These are phyloP conservation scores for Candida pseudofarinosa DNA, from an alignment of 805 yeast species.

Conservation along the genomic window DNA sequence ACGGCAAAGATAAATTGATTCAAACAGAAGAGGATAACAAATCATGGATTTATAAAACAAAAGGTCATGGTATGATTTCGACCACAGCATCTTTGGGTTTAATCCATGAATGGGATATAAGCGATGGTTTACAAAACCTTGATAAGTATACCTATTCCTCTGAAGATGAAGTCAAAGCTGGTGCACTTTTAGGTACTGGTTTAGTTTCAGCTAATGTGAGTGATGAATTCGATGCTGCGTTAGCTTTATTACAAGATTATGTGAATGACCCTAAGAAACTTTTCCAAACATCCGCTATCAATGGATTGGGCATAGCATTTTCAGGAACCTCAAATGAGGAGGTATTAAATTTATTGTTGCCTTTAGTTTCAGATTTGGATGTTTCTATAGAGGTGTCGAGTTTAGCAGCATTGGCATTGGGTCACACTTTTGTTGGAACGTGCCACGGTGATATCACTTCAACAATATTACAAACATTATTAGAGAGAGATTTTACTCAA, in stretches of 20 bases:
- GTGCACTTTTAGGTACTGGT: slow-evolving; percentile 95
- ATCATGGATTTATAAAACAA: slow-evolving; percentile 88
- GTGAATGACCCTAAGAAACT: slow-evolving; percentile 59
- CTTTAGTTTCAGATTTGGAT: slow-evolving; percentile 75
- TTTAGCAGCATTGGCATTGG: slow-evolving; percentile 85
- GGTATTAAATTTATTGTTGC: slow-evolving; percentile 69
- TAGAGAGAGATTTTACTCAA: slow-evolving; percentile 79
- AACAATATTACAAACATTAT: slow-evolving; percentile 82
- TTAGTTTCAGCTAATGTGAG: slow-evolving; percentile 88
- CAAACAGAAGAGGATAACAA: slow-evolving; percentile 67
- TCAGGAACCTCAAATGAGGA: slow-evolving; percentile 92
- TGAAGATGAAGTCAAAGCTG: slow-evolving; percentile 88
- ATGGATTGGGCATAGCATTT: slow-evolving; percentile 90
- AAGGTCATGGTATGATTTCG: slow-evolving; percentile 86
- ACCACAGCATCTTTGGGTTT: slow-evolving; percentile 91
- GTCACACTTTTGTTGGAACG: slow-evolving; percentile 93
- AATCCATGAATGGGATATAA: slow-evolving; percentile 84
- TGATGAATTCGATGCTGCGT: slow-evolving; percentile 92
- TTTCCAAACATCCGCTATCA: slow-evolving; percentile 75
- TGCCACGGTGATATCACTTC: slow-evolving; percentile 93
- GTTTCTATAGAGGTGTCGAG: slow-evolving; percentile 75
- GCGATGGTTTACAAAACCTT: slow-evolving; percentile 83
- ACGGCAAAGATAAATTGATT: slow-evolving; percentile 76
- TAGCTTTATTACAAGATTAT: slow-evolving; percentile 80
- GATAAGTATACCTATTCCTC: slow-evolving; percentile 85